Base-by-base conservation (phyloP, 2,329 filamentous ascomycete genomes). In the Thielaviopsis populi region DNA sequence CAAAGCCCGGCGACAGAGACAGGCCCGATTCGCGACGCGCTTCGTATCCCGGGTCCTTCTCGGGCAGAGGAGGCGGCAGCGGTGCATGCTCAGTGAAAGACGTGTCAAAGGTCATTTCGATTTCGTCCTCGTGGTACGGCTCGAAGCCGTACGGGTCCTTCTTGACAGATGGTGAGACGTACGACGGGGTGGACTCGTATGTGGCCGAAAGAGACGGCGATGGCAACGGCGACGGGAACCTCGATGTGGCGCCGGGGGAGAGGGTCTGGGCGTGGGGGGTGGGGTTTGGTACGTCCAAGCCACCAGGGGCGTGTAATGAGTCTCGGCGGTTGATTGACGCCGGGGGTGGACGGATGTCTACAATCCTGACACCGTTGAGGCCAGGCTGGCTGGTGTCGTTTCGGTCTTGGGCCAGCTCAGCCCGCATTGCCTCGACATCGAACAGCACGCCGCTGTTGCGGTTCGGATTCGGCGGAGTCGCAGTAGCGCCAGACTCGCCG, bases 341-440 rank as follows among this genome's bases (percentile, higher is more conserved):
- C 2, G 65, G 62, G 13, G 65, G 65, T 13, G 65, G 65, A 7
- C 59, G 62, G 33, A 66, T 64, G 11, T 66, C 65, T 10, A 33
- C 19, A 15, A 50, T 56, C 15, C 22, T 59, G 41, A 59, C 22
- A 13, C 37, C 50, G 17, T 33, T 30, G 8, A 37, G 22, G 3
- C n/a, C 46, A 7, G 42, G 43, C 1, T 59, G 46, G 19, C 50
- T 37, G n/a, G 17, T 30, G 10, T 50, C 27, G 65, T 96, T 80
- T 72, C 90, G 94, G 81, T 96, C 95, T 59, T 82, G 83, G 33
- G 89, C 89, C 41, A 99, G 77, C 70, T 95, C 89, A 10, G 89
- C 86, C 59, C 89, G 82, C 68, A 99, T 97, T 13, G 94, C 94
- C 70, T 99, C 94, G 58, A 99, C 84, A 70, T 99, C 94, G 70